A percentile compares a stretch with the other conserved stretches of the same genome.
Evolutionary conservation across 192 early-diverging fungal species (phyloP).

Genomic region (Coemansia sp.): DNA sequence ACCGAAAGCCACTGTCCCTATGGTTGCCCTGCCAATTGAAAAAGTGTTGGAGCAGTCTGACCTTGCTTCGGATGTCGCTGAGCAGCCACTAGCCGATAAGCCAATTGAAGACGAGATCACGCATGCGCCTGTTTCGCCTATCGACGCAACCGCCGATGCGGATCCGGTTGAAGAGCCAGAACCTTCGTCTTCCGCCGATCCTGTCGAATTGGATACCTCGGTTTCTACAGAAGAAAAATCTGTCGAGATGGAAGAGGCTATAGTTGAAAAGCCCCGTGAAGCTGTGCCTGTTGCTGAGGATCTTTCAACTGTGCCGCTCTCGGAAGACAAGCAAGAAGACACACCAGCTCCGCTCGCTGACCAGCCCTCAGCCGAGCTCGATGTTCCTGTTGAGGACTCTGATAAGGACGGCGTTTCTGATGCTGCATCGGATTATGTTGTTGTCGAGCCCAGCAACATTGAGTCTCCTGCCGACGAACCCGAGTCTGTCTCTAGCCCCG

Average conservation of each 20-base stretch:
- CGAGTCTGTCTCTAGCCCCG: no score
- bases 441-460: not conserved
- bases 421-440: not conserved
- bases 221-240: no score
- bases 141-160: not conserved
- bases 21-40: not conserved
- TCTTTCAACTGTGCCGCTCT: not conserved
- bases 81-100: not conserved
- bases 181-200: not conserved
- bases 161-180: not conserved
- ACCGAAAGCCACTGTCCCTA: not conserved
- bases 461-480: slow-evolving; percentile 4
- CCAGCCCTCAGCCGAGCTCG: not conserved
- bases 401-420: not conserved
- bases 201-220: not conserved
- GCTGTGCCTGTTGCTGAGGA: not conserved
- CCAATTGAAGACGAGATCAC: not conserved
- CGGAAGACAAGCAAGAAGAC: not conserved
- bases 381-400: not conserved
- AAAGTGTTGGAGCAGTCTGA: not conserved
- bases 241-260: not conserved
- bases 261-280: not conserved
- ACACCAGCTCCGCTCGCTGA: not conserved
- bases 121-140: not conserved
- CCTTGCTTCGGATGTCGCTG: not conserved